These are phyloP conservation scores for Thelonectria olida DNA, from an alignment of 2,329 filamentous ascomycete species.

Conservation along the genomic window DNA sequence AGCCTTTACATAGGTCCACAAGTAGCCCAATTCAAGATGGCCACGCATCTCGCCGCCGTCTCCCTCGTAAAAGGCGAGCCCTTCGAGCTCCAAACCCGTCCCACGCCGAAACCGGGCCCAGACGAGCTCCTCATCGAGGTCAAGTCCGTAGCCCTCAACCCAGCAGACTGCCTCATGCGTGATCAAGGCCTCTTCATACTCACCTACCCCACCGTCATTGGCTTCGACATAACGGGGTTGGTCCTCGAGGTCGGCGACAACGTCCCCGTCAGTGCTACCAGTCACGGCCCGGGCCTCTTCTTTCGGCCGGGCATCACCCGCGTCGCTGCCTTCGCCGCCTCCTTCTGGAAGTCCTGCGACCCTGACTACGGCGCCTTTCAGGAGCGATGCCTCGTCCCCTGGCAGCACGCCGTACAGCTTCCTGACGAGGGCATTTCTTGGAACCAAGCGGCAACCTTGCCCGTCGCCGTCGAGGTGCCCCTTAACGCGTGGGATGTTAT, in stretches of 20 bases:
- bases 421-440: slow-evolving; percentile 46
- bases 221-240: slow-evolving; percentile 54
- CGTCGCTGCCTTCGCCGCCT: slow-evolving; percentile 50
- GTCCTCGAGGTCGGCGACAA: slow-evolving; percentile 52
- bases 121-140: slow-evolving; percentile 57
- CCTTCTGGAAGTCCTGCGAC: slow-evolving; percentile 52
- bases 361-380: slow-evolving; percentile 60
- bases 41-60: slow-evolving; percentile 54
- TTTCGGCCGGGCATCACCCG: slow-evolving; percentile 48
- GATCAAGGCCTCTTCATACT: slow-evolving; percentile 52
- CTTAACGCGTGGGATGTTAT: slow-evolving; percentile 51
- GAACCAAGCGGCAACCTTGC: slow-evolving; percentile 51
- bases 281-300: slow-evolving; percentile 10
- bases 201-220: slow-evolving; percentile 52
- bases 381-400: slow-evolving; percentile 52
- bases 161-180: slow-evolving; percentile 55
- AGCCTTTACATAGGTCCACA: too few relatives aligned
- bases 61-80: slow-evolving; percentile 45
- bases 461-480: slow-evolving; percentile 48
- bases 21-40: slow-evolving; percentile 41
- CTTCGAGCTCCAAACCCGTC: slow-evolving; percentile 48
- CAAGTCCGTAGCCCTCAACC: slow-evolving; percentile 59
- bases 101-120: slow-evolving; percentile 55
- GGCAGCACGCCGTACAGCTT: slow-evolving; percentile 50
- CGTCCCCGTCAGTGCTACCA: slow-evolving; percentile 41